Percentiles rank a stretch among this genome's conserved stretches.
These are phyloP conservation scores for Sphaerulina populicola DNA, from an alignment of 2,329 filamentous ascomycete genomes.

Conservation along the genomic window DNA sequence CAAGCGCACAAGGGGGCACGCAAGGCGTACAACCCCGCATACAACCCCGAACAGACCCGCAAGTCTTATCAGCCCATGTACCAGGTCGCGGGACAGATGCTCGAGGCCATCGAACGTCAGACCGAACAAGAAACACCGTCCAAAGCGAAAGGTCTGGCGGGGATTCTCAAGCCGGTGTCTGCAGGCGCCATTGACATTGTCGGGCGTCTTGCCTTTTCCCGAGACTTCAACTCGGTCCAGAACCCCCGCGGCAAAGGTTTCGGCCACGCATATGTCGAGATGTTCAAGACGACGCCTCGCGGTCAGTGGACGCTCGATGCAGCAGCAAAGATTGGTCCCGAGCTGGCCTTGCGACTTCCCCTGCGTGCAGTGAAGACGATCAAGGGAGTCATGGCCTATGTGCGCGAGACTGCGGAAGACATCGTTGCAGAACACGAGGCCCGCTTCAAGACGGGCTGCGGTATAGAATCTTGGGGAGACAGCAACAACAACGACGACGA, in stretches of 20 bases:
- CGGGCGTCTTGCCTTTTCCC: slow-evolving; percentile 9
- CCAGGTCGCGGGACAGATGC: slow-evolving; percentile 1
- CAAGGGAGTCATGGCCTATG: slow-evolving; percentile 4
- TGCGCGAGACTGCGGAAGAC: slow-evolving; percentile 4
- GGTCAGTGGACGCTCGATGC: slow-evolving; percentile 8
- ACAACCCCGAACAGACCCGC: slow-evolving; percentile 6
- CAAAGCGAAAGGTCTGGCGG: neutral
- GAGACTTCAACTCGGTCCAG: slow-evolving; percentile 3
- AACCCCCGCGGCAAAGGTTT: neutral
- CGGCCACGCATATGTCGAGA: slow-evolving; percentile 7
- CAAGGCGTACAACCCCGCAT: slow-evolving; percentile 10
- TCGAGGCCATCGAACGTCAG: slow-evolving; percentile 2
- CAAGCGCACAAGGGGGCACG: slow-evolving; percentile 9
- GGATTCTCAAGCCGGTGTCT: slow-evolving; percentile 4
- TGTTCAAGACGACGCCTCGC: slow-evolving; percentile 12
- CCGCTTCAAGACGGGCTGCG: neutral
- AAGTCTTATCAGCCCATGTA: slow-evolving; percentile 14
- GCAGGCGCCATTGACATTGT: slow-evolving; percentile 9
- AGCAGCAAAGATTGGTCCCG: slow-evolving; percentile 10
- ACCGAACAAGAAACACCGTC: neutral
- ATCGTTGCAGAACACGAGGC: slow-evolving; percentile 10
- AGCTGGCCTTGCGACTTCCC: slow-evolving; percentile 8
- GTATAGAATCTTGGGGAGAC: too few relatives aligned
- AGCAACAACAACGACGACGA: neutral
- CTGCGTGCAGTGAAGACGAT: slow-evolving; percentile 14